These are phyloP conservation scores for Fragilaria radians DNA, from an alignment of 108 stramenopile genomes.

Conservation along the genomic window DNA sequence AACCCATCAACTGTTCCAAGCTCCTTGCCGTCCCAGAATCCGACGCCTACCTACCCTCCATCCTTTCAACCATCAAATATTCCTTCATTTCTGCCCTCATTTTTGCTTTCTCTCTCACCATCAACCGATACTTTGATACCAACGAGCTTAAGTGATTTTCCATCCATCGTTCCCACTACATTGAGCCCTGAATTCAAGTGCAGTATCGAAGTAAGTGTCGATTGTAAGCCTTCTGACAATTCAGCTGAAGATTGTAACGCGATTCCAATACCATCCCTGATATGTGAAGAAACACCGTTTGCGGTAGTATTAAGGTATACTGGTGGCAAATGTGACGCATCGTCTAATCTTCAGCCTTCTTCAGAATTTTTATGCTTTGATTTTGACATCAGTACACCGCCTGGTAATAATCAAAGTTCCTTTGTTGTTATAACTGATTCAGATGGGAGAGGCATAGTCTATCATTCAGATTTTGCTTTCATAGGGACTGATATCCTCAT, in stretches of 20 bases:
- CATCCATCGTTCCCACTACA: background rate
- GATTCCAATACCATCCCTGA: background rate
- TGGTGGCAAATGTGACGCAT: background rate
- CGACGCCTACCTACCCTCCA: background rate
- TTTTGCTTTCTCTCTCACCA: background rate
- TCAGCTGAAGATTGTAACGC: background rate
- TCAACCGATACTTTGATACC: background rate
- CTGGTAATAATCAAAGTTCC: background rate
- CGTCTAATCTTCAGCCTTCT: background rate
- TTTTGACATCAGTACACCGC: background rate
- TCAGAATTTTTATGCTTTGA: background rate
- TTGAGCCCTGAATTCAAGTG: background rate
- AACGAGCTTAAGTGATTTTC: background rate
- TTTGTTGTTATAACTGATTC: background rate
- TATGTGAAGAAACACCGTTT: background rate
- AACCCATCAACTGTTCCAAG: background rate
- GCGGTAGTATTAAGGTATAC: background rate
- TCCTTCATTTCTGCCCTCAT: background rate
- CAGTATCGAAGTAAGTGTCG: background rate
- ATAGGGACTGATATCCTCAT: constrained; percentile 3
- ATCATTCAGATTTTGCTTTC: background rate
- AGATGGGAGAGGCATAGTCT: background rate
- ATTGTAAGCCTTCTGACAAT: background rate
- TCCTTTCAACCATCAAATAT: background rate
- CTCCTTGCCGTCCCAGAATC: background rate